Percentiles rank a stretch among this genome's conserved stretches.
phyloP scores from a whole-genome alignment of 2,329 filamentous ascomycete species.

The Epichloe gansuensis region DNA sequence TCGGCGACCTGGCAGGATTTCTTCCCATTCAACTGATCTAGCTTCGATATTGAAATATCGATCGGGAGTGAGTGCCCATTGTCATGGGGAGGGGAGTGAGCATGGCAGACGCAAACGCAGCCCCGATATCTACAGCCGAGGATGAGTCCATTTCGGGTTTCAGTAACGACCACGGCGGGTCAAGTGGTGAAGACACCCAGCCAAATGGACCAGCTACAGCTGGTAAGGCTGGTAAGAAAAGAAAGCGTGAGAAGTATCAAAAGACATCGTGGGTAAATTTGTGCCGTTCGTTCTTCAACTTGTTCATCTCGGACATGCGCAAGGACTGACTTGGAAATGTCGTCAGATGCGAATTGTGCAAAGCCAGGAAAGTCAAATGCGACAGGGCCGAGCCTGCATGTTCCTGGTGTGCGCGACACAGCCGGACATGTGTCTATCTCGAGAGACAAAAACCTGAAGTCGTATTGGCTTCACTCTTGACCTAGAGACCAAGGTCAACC shows the following conservation, averaged over 20 bases:
- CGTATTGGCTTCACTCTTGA: slow-evolving; percentile 51
- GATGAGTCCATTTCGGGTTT: slow-evolving; percentile 24
- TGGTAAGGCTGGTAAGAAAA: slow-evolving; percentile 22
- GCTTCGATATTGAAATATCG: neutral
- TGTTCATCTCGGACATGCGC: neutral
- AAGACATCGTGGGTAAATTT: slow-evolving; percentile 28
- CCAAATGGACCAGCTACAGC: slow-evolving; percentile 15
- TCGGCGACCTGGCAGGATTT: neutral
- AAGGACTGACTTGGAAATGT: neutral
- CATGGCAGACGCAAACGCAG: slow-evolving; percentile 9
- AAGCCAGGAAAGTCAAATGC: slow-evolving; percentile 33
- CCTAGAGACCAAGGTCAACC: slow-evolving; percentile 42
- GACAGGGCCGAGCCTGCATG: slow-evolving; percentile 49
- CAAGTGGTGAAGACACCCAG: slow-evolving; percentile 24
- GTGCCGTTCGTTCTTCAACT: neutral
- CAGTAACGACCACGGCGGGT: slow-evolving; percentile 24
- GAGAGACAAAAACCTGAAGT: slow-evolving; percentile 57
- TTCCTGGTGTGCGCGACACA: slow-evolving; percentile 59
- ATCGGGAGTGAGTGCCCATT: slow-evolving; percentile 1
- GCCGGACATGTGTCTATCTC: slow-evolving; percentile 54
- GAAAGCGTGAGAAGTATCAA: slow-evolving; percentile 28
- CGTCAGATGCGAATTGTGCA: slow-evolving; percentile 31
- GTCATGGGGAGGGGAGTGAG: slow-evolving; percentile 5
- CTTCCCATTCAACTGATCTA: neutral
- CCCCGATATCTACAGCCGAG: slow-evolving; percentile 18